These are phyloP conservation scores for Moricandia arvensis DNA, from an alignment of 345 rosid species.

Conservation along the genomic window DNA sequence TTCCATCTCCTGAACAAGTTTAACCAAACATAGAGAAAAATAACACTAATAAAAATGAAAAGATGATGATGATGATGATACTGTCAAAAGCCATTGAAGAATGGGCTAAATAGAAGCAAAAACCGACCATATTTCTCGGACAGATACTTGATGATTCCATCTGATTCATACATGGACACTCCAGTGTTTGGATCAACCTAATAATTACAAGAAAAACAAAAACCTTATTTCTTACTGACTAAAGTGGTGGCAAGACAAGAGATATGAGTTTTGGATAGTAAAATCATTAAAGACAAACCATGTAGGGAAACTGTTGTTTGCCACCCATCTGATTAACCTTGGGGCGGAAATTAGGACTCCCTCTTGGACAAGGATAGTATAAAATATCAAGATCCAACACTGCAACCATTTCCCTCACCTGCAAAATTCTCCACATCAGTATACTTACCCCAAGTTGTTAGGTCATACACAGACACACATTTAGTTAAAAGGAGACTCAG, in stretches of 20 bases:
- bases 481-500: not conserved
- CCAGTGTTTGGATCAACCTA: constrained; percentile 96
- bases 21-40: constrained; percentile 25
- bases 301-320: constrained; percentile 87
- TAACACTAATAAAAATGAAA: not conserved
- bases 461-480: not conserved
- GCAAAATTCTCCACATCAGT: constrained; percentile 22
- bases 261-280: not conserved
- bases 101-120: not conserved
- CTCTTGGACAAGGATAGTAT: constrained; percentile 88
- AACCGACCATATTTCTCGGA: constrained; percentile 71
- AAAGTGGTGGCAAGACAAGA: not conserved
- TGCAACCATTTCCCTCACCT: constrained; percentile 94
- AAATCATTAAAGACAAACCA: constrained; percentile 51
- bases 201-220: constrained; percentile 17
- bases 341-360: constrained; percentile 87
- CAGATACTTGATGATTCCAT: constrained; percentile 81
- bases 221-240: not conserved
- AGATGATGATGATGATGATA: not conserved
- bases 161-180: constrained; percentile 90
- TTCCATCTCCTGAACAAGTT: constrained; percentile 75
- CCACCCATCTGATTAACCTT: constrained; percentile 83
- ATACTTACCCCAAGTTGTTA: not conserved
- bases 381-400: constrained; percentile 89
- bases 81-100: not conserved